Evolutionary conservation across 1,139 yeast genomes (phyloP).

Genomic region (Hyphopichia buzzinii): DNA sequence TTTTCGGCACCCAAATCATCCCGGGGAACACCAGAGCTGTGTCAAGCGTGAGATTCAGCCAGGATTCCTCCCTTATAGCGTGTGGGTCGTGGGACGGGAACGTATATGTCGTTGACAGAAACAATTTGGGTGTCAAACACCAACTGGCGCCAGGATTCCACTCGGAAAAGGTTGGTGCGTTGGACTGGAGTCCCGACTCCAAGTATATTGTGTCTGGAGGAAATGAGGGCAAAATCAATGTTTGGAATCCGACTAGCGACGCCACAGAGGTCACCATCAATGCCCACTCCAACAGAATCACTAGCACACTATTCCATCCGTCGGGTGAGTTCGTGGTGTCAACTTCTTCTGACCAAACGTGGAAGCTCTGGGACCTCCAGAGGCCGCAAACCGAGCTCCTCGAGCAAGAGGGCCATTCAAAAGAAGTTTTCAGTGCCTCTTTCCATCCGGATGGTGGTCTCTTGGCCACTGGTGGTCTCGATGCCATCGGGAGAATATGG

Average conservation of each 20-base stretch:
- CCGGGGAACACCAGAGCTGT: constrained; percentile 61
- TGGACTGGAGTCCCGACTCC: constrained; percentile 54
- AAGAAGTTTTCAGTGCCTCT: constrained; percentile 61
- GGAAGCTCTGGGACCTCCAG: constrained; percentile 82
- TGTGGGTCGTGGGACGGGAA: constrained; percentile 88
- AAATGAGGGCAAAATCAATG: constrained; percentile 54
- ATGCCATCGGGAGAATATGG: constrained; percentile 77
- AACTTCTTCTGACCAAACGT: constrained; percentile 82
- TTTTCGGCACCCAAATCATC: constrained; percentile 69
- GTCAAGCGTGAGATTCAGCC: constrained; percentile 54
- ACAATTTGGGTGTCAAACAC: constrained; percentile 30
- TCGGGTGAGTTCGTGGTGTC: constrained; percentile 53
- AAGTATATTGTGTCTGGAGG: constrained; percentile 56
- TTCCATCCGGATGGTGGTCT: constrained; percentile 81
- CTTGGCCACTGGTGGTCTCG: constrained; percentile 75
- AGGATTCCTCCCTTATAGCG: constrained; percentile 39
- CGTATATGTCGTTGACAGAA: constrained; percentile 46
- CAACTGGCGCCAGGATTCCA: constrained; percentile 35
- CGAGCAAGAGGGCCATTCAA: constrained; percentile 84
- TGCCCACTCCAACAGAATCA: constrained; percentile 58
- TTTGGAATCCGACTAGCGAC: constrained; percentile 36
- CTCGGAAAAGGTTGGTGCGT: constrained; percentile 64
- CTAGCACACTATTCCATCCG: constrained; percentile 70
- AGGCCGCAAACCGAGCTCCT: constrained; percentile 26
- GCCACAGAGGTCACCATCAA: neutral